Base-by-base conservation (phyloP, 2,329 filamentous ascomycete genomes). In the Chaetothyriales sp. region DNA sequence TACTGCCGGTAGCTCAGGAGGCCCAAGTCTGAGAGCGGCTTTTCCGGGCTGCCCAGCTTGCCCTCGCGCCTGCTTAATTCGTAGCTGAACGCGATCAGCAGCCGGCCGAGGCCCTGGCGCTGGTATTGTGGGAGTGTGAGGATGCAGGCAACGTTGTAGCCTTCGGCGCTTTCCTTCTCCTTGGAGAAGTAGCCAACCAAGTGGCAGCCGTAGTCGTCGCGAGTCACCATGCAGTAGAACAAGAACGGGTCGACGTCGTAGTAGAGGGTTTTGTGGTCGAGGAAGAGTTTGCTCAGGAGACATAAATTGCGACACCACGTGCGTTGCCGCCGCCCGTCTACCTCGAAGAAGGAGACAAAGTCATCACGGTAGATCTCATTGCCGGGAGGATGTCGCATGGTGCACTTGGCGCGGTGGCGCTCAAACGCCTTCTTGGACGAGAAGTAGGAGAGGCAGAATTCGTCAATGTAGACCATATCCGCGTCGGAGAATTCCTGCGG, bases 141-240 rank as follows among this genome's bases (percentile, higher is more conserved):
- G 66, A 98, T 98, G 77, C 94, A 98, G 4, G 92, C 94, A 29
- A 98, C 84, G 65, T 98, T 98, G 77, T 97, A 98, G 28, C 86
- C 88, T 62, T 98, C 94, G 0, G 89, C 89, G 43, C 85, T 90
- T 68, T 98, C 92, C 61, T 98, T 98, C 68, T 98, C 92, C 66
- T 98, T 98, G 51, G 86, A 94, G 63, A 98, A 98, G 65, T 98
- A 98, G n/a, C 92, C 92, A 22, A 97, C 90, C 60, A 98, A 92
- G 65, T 95, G 89, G 0, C 90, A 92, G 66, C 92, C 97, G 61
- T 92, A 85, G 0, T 87, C 89, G 67, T 97, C 92, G 56, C 92
- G 85, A n/a, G 88, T 95, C 63, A 81, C 82, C 65, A 97, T 92
- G 46, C 86, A 94, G 74, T 92, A 98, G 64, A 98, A 82, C 48